Evolutionary conservation across 164 flowering plant species (phyloP), one percentile per base, ranked within the genome.

Genomic region (Vitis vinifera): DNA sequence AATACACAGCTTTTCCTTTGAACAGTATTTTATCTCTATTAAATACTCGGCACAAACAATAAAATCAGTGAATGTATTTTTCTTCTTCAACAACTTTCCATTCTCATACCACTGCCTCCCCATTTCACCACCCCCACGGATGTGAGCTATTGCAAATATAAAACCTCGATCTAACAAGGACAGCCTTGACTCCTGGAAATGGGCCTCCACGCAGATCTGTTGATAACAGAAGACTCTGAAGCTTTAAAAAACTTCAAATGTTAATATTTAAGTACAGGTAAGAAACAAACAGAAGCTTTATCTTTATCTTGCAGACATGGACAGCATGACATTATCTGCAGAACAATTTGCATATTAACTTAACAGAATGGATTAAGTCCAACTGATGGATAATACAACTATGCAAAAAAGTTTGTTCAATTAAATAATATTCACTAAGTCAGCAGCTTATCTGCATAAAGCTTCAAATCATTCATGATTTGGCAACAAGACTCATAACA

Each of bases 51-150:
- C 97, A 78, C 84, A 87, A 61, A 89, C 68, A 72, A 92, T 88
- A 77, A 94, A 94, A 83, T 94, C 99, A 3, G 95, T 87, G 75
- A 94, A 94, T 9, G 97, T 94, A 76, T 94, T 92, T 62, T 72
- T 87, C 78, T 94, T 94, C 84, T 88, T 85, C 75, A 91, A 70
- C 17, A 81, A 74, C 75, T 94, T 92, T 66, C 99, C 99, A 77
- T 91, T 82, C 71, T 94, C 98, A 69, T 94, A 94, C 98, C 98
- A 92, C 79, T 82, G 86, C 83, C 98, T 87, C 67, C 98, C 98
- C 97, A 94, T 92, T 88, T 94, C 98, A 73, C 98, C 97, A 65
- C 98, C 98, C 27, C 97, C 98, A 70, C 97, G 98, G 74, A 92
- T 78, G 68, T 94, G 98, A 60, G 97, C 97, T 71, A 92, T 89